These are phyloP conservation scores for Ambrosia hybrid DNA, from an alignment of 140 eudicot species.

Conservation along the genomic window DNA sequence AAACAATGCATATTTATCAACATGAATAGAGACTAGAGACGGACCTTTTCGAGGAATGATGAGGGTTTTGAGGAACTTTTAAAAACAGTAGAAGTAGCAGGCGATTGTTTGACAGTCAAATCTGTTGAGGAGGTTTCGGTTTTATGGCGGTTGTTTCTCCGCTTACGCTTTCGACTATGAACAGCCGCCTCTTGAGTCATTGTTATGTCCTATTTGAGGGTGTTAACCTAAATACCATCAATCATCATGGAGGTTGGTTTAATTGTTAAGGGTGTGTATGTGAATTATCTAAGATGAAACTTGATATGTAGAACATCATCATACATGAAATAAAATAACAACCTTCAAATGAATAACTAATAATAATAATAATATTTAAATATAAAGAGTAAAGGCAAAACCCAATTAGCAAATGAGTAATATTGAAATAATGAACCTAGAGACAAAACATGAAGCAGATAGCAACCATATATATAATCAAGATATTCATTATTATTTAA, in stretches of 20 bases:
- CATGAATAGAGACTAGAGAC: neutral
- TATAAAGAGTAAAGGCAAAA: no score
- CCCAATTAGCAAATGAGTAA: no score
- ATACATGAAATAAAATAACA: no score
- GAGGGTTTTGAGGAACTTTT: slow-evolving; percentile 42
- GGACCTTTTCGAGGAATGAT: slow-evolving; percentile 78
- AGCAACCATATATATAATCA: no score
- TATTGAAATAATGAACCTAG: no score
- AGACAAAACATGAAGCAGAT: no score
- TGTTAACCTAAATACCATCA: neutral
- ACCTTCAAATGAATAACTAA: no score
- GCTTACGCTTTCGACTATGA: slow-evolving; percentile 51
- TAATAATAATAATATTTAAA: no score
- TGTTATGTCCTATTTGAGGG: neutral
- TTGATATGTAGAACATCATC: no score
- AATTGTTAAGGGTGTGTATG: neutral
- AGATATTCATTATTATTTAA: no score
- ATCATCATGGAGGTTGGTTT: neutral
- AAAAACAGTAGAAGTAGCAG: slow-evolving; percentile 13
- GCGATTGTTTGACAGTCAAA: slow-evolving; percentile 14
- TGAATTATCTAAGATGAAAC: no score
- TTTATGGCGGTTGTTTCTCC: slow-evolving; percentile 40
- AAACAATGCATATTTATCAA: neutral
- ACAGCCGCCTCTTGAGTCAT: slow-evolving; percentile 38
- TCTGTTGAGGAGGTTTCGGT: slow-evolving; percentile 14